Evolutionary conservation across 768 basidiomycete species (phyloP), one percentile per base, ranked within the genome.

Genomic region (Phylloporus sp.): DNA sequence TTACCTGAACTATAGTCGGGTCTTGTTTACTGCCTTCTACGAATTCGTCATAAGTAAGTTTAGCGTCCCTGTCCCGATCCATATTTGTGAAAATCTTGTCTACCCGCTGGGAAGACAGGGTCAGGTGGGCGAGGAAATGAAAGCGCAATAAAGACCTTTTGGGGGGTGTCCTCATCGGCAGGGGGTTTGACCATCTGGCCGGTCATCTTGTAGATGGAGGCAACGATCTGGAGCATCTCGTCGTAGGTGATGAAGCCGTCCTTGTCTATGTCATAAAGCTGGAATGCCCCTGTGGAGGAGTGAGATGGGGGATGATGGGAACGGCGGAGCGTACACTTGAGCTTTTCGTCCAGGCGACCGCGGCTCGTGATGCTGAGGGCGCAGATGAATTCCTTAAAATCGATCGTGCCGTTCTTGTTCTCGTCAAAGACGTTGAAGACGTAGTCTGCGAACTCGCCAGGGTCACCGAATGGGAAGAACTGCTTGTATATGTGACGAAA

Each of bases 401-500:
- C 97, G 73, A 99, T 99, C 24, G 89, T 92, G 50, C 91, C 92
- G 72, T 91, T 95, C 79, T 88, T 86, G 77, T 95, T 91, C 65
- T 86, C 85, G 68, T 95, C 92, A 68, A 94, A 95, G 52, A 97
- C 95, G 64, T 97, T 94, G 80, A 99, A 99, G 64, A 99, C 95
- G 62, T 95, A 95, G 71, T 97, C 91, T 34, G 97, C 94, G 65
- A 99, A 99, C 68, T 95, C 89, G 53, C 77, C 84, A 8, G 97
- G 95, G 70, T 99, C 95, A 56, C 97, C 97, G 64, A 99, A 99
- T 23, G 97, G 97, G 79, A 99, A 99, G 87, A 99, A 99, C 71
- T 98, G 97, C 68, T 94, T 93, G 81, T 98, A 99, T 78, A 99
- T 99, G 70, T 88, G 86, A 64, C 88, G 80, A 74, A 99, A 99